phyloP scores from a whole-genome alignment of 768 basidiomycete species.

The Russula sp. region DNA sequence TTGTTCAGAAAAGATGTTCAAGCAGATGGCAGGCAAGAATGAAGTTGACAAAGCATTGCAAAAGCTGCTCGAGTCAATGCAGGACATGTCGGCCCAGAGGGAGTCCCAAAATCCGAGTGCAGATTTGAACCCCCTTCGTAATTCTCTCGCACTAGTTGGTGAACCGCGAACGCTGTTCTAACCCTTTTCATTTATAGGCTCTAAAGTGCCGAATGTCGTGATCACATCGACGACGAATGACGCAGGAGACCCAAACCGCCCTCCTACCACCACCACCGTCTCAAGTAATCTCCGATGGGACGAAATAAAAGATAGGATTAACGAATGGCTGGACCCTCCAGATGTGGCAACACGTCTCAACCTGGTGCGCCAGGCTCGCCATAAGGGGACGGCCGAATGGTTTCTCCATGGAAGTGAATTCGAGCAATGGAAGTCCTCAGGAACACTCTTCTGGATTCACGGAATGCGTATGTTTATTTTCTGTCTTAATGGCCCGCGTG shows the following conservation, averaged over 20 bases:
- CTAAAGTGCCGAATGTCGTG: too few species aligned
- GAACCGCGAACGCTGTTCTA: neutral
- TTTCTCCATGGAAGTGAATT: neutral
- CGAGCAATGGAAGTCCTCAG: neutral
- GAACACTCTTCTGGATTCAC: conserved; percentile 4
- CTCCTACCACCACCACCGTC: neutral
- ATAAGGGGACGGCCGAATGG: neutral
- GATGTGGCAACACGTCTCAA: neutral
- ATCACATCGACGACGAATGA: too few species aligned
- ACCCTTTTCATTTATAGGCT: neutral
- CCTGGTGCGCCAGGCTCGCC: neutral
- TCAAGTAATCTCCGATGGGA: neutral
- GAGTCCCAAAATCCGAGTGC: neutral
- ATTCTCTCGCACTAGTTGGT: neutral
- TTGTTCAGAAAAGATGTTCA: neutral
- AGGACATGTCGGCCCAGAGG: neutral
- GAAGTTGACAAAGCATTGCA: neutral
- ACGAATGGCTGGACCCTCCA: conserved; percentile 4
- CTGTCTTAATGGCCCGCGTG: too few species aligned
- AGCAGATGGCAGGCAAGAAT: neutral
- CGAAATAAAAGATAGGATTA: neutral
- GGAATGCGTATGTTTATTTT: conserved; percentile 6
- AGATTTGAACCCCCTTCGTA: too few species aligned
- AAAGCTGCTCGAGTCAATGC: neutral
- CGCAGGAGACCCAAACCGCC: neutral